These are phyloP conservation scores for Alternaria sp. DNA, from an alignment of 2,329 filamentous ascomycete genomes.

Conservation along the genomic window DNA sequence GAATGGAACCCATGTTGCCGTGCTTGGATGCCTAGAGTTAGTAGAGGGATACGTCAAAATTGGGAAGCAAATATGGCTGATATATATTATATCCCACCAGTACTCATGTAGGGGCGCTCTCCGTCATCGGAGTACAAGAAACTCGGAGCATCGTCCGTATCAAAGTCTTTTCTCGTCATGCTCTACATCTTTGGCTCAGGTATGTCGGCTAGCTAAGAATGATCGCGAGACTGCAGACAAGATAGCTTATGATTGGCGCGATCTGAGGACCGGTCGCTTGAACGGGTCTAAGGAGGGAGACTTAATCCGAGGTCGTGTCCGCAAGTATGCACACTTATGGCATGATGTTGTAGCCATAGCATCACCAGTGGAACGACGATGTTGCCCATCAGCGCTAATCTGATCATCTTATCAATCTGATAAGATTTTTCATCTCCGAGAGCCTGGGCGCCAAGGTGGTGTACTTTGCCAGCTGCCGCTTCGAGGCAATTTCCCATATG, in stretches of 20 bases:
- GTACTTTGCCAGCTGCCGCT: conserved; percentile 15
- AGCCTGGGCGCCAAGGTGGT: conserved; percentile 20
- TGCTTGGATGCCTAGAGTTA: background rate
- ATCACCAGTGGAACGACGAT: conserved; percentile 6
- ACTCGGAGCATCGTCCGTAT: background rate
- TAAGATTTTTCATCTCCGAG: conserved; percentile 27
- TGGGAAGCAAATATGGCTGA: background rate
- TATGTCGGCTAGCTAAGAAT: background rate
- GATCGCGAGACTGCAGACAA: background rate
- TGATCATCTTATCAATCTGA: conserved; percentile 41
- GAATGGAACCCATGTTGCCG: conserved; percentile 29
- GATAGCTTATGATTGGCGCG: background rate
- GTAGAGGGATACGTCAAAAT: background rate
- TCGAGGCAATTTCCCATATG: conserved; percentile 7
- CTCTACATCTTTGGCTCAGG: background rate
- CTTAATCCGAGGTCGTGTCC: background rate
- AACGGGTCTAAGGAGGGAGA: too few relatives aligned
- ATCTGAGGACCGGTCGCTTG: background rate
- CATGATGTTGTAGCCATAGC: background rate
- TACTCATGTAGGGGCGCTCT: background rate
- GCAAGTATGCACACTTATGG: background rate
- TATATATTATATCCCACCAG: background rate
- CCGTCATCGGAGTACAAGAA: background rate
- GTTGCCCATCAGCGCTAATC: conserved; percentile 10
- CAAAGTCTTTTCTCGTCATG: background rate